These are phyloP conservation scores for Stygiomarasmius scandens DNA, from an alignment of 1,284 basidiomycete genomes.

Conservation along the genomic window DNA sequence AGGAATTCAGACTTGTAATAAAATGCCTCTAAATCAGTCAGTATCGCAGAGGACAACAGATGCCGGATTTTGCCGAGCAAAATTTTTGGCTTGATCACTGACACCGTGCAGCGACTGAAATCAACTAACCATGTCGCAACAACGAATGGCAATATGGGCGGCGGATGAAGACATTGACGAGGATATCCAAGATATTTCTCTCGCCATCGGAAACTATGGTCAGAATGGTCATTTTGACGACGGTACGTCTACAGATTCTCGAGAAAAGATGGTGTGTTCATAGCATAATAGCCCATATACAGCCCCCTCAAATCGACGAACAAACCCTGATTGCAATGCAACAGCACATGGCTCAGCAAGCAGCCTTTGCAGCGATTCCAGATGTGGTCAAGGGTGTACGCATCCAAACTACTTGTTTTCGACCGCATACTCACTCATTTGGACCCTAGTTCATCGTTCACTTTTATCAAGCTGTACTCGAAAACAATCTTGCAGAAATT, in stretches of 20 bases:
- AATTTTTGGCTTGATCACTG: background rate
- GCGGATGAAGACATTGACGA: constrained; percentile 75
- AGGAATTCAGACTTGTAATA: background rate
- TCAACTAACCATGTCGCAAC: constrained; percentile 51
- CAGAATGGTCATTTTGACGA: constrained; percentile 73
- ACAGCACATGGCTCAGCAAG: constrained; percentile 80
- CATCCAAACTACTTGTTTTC: constrained; percentile 17
- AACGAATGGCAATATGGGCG: constrained; percentile 69
- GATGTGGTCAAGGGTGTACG: constrained; percentile 80
- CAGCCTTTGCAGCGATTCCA: constrained; percentile 76
- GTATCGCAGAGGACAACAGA: background rate
- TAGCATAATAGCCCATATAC: constrained; percentile 37
- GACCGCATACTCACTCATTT: constrained; percentile 7
- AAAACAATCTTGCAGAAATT: constrained; percentile 88
- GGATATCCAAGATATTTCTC: constrained; percentile 71
- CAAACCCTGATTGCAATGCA: constrained; percentile 68
- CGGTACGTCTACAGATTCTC: constrained; percentile 40
- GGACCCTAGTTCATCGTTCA: constrained; percentile 79
- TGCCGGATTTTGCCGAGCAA: background rate
- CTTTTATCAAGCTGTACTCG: constrained; percentile 86
- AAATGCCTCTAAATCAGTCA: background rate
- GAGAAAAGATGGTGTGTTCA: background rate
- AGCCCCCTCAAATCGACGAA: constrained; percentile 68
- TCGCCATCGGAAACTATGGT: constrained; percentile 72
- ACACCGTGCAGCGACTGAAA: background rate